These are phyloP conservation scores for Colletotrichum aenigma DNA, from an alignment of 2,329 filamentous ascomycete species.

Conservation along the genomic window DNA sequence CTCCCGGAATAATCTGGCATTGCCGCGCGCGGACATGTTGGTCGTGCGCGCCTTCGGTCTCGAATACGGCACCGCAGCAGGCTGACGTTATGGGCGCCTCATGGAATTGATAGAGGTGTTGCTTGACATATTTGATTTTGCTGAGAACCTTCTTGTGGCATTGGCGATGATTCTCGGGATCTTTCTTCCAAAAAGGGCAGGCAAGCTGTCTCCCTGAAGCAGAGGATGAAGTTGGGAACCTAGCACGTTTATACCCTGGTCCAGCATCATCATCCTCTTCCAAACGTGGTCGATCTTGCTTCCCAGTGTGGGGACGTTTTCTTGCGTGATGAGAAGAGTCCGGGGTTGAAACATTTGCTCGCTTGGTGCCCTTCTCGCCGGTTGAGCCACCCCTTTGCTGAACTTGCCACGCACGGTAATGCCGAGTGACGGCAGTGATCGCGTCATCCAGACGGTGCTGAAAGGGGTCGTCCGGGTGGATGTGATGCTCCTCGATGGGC, in stretches of 20 bases:
- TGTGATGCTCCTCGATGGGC: not conserved
- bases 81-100: conserved; percentile 29
- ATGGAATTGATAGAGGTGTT: conserved; percentile 30
- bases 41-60: conserved; percentile 23
- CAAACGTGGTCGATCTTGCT: not conserved
- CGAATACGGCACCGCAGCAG: conserved; percentile 26
- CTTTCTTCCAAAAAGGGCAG: conserved; percentile 35
- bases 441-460: not conserved
- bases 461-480: not conserved
- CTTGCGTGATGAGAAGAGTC: not conserved
- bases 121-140: conserved; percentile 32
- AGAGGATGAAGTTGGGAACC: not conserved
- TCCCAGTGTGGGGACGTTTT: not conserved
- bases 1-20: not conserved
- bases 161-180: conserved; percentile 25
- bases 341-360: not conserved
- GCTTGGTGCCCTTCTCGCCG: not conserved
- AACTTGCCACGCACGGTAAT: not conserved
- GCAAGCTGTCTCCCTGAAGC: conserved; percentile 14
- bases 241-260: not conserved
- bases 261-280: not conserved
- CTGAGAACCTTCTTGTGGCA: conserved; percentile 31
- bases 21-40: conserved; percentile 19
- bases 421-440: not conserved
- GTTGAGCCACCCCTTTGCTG: not conserved